phyloP scores from a whole-genome alignment of 371 early-diverging fungal genomes.

The Nematocida parisii region DNA sequence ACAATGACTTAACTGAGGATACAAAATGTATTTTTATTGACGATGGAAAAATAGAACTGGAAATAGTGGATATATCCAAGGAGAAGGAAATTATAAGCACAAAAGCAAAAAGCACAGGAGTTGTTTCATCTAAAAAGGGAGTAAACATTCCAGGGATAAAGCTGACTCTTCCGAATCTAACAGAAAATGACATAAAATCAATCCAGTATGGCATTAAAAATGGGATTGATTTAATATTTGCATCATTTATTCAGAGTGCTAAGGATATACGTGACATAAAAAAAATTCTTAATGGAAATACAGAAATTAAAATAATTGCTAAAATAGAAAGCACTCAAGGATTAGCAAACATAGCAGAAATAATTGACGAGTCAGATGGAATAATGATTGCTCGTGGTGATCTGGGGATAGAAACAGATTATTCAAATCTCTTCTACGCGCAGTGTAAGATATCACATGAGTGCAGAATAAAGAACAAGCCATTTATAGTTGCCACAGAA shows the following conservation, averaged over 20 bases:
- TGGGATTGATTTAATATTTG: constrained; percentile 88
- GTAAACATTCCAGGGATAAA: constrained; percentile 80
- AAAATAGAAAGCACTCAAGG: constrained; percentile 86
- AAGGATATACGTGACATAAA: constrained; percentile 81
- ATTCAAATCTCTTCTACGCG: constrained; percentile 80
- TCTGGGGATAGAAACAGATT: constrained; percentile 90
- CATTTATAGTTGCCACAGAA: constrained; percentile 90
- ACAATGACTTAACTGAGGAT: constrained; percentile 78
- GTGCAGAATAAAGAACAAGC: constrained; percentile 86
- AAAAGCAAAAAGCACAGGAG: constrained; percentile 75
- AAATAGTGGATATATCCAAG: constrained; percentile 68
- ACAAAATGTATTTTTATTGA: constrained; percentile 79
- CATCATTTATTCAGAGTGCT: constrained; percentile 85
- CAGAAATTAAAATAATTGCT: constrained; percentile 71
- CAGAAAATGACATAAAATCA: constrained; percentile 84
- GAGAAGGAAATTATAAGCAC: constrained; percentile 70
- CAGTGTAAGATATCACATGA: constrained; percentile 92
- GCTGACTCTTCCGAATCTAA: constrained; percentile 83
- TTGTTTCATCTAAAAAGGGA: constrained; percentile 77
- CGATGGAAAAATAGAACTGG: constrained; percentile 72
- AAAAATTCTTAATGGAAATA: constrained; percentile 71
- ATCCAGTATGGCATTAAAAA: constrained; percentile 84
- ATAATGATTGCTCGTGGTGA: constrained; percentile 97
- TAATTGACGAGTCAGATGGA: constrained; percentile 85
- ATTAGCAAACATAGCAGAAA: constrained; percentile 89